These are phyloP conservation scores for Metschnikowia hibisci DNA, from an alignment of 805 yeast species.

Conservation along the genomic window DNA sequence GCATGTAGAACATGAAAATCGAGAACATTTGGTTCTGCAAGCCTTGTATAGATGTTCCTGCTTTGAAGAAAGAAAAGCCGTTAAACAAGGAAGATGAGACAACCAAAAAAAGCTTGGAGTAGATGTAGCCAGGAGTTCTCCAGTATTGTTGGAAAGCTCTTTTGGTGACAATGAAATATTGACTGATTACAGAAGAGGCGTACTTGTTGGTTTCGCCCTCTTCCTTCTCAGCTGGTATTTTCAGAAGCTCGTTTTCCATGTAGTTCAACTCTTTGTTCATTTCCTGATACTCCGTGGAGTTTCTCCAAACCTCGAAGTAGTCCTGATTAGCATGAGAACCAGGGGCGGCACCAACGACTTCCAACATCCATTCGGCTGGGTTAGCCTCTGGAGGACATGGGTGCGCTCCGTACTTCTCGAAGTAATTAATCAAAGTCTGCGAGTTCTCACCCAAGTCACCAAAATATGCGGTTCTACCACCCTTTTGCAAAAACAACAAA, in stretches of 20 bases:
- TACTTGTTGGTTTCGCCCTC: slow-evolving; percentile 22
- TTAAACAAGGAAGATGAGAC: slow-evolving; percentile 53
- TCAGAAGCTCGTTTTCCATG: slow-evolving; percentile 57
- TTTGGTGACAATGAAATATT: slow-evolving; percentile 16
- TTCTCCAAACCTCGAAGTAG: slow-evolving; percentile 73
- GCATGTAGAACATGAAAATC: slow-evolving; percentile 42
- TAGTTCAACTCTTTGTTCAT: slow-evolving; percentile 56
- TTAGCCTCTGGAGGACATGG: slow-evolving; percentile 41
- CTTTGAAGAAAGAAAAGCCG: slow-evolving; percentile 72
- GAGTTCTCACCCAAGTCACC: slow-evolving; percentile 76
- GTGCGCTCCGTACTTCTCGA: slow-evolving; percentile 70
- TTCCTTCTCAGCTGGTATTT: slow-evolving; percentile 15
- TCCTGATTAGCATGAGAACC: slow-evolving; percentile 72
- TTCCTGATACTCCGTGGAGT: slow-evolving; percentile 57
- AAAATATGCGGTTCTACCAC: slow-evolving; percentile 78
- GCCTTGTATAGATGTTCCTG: slow-evolving; percentile 52
- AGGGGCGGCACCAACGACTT: slow-evolving; percentile 79
- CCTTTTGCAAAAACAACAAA: slow-evolving; percentile 61
- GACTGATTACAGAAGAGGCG: slow-evolving; percentile 16
- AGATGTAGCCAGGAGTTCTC: slow-evolving; percentile 61
- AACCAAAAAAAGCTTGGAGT: slow-evolving; percentile 57
- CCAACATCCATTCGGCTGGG: slow-evolving; percentile 68
- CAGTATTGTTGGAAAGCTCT: slow-evolving; percentile 41
- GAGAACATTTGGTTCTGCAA: slow-evolving; percentile 65
- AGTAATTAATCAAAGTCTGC: slow-evolving; percentile 53